Conservation (phyloP, 495 filamentous ascomycete genomes). For the Penicillium ucsense region DNA sequence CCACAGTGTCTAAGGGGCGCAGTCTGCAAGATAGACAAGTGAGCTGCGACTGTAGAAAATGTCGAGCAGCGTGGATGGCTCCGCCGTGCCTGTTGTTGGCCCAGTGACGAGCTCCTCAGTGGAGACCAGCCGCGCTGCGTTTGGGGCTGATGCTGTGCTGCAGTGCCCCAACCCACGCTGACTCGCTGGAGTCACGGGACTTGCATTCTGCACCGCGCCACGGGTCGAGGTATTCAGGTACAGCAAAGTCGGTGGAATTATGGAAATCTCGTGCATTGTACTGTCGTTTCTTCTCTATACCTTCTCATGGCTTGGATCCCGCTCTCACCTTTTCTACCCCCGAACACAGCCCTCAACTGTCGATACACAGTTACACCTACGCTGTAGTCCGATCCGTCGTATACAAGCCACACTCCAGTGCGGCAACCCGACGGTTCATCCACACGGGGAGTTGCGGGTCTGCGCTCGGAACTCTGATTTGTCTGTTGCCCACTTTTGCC, state of each 20-base stretch:
- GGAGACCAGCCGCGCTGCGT: neutral
- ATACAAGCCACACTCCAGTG: neutral
- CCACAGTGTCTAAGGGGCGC: slow-evolving; percentile 1
- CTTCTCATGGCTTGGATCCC: too few species aligned
- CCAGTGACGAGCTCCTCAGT: slow-evolving; percentile 17
- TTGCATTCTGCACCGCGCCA: too few species aligned
- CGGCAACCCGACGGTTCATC: slow-evolving; percentile 1
- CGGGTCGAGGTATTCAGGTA: too few species aligned
- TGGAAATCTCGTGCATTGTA: too few species aligned
- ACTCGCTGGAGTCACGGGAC: neutral
- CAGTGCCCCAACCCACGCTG: too few species aligned
- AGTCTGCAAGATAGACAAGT: neutral
- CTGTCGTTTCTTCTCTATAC: too few species aligned
- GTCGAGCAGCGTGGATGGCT: neutral
- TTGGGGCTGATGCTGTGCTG: neutral
- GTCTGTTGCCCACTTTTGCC: slow-evolving; percentile 13
- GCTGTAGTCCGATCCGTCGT: neutral
- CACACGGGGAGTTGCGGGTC: slow-evolving; percentile 10
- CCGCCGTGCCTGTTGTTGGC: slow-evolving; percentile 22
- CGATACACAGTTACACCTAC: too few species aligned
- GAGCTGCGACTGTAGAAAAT: too few species aligned
- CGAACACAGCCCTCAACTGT: too few species aligned
- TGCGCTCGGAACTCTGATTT: slow-evolving; percentile 12
- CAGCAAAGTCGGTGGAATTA: too few species aligned
- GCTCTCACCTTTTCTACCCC: too few species aligned